Base-by-base conservation (phyloP, 306 rosid species). In the Gastrolobium bilobum region DNA sequence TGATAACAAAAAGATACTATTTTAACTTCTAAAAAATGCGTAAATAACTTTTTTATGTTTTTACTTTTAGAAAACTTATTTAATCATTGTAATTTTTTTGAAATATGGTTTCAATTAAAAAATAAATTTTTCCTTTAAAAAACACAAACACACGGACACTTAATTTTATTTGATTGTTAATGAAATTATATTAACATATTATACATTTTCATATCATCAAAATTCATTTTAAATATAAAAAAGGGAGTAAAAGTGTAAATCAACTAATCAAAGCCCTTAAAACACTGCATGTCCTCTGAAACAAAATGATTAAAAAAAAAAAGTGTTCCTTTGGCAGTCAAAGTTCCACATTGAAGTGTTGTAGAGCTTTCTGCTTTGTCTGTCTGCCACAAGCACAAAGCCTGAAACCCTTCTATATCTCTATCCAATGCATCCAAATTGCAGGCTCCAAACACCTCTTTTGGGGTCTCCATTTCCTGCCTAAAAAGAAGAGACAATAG, bases 301-400 rank as follows among this genome's bases (percentile, higher is more conserved):
- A 69, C 84, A 78, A 54, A 81, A 81, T 81, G 71, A 85, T 81
- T 81, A 77, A 38, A 20, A 77, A 38, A 77, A 38, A 52, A 38
- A 84, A 77, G 81, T 38, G 4, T 3, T 7, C 13, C 68, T 73
- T 83, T 66, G 61, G 74, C 63, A 63, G 80, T 76, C 40, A 80
- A 80, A 68, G 79, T 71, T 83, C 34, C 81, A 79, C 82, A 75
- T 3, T 47, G 33, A 75, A 68, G 81, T 59, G 63, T 38, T 51
- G 42, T 71, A 50, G 70, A 87, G 86, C 83, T 84, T 86, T 92
- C 87, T 40, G 79, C 86, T 37, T 77, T 76, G 70, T 70, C 73
- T 84, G 91, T 82, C 94, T 86, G 94, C 96, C 96, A 86, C 83
- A 69, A 47, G 1, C 65, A 74, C 68, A 82, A 86, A 79, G 84